These are phyloP conservation scores for Cladosporium sp. DNA, from an alignment of 2,329 filamentous ascomycete genomes.

Conservation along the genomic window DNA sequence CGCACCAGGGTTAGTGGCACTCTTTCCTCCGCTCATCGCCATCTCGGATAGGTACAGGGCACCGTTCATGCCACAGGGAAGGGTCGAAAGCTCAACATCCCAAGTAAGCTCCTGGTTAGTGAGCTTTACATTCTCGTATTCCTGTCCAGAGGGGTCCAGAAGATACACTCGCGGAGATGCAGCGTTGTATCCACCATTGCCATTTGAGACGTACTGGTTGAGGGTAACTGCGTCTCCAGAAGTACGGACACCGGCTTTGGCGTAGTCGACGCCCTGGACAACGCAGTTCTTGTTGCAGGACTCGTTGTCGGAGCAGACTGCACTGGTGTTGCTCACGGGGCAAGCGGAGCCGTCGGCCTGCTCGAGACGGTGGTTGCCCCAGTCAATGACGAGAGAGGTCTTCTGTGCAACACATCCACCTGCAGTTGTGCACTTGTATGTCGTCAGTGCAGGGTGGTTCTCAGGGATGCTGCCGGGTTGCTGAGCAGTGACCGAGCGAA, in stretches of 20 bases:
- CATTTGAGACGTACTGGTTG: constrained; percentile 28
- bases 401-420: constrained; percentile 51
- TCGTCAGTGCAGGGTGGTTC: constrained; percentile 53
- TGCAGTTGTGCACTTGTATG: constrained; percentile 54
- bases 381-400: constrained; percentile 54
- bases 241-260: constrained; percentile 54
- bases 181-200: constrained; percentile 9
- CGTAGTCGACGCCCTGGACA: constrained; percentile 56
- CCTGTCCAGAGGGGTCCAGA: constrained; percentile 56
- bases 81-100: constrained; percentile 66
- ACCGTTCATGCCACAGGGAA: constrained; percentile 69
- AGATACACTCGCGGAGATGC: constrained; percentile 57
- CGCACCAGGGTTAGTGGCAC: constrained; percentile 47
- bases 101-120: constrained; percentile 69
- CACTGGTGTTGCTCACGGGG: constrained; percentile 44
- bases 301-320: constrained; percentile 22
- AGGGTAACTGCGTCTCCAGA: constrained; percentile 50
- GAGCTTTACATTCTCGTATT: constrained; percentile 65
- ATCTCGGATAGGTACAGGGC: constrained; percentile 67
- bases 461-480: constrained; percentile 37
- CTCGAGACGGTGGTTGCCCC: constrained; percentile 41
- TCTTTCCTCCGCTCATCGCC: constrained; percentile 58
- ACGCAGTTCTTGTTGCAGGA: constrained; percentile 52
- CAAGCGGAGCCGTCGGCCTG: constrained; percentile 1
- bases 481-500: constrained; percentile 15